Base-by-base conservation (phyloP, 2,329 filamentous ascomycete species). In the Botryosphaeria dothidea region DNA sequence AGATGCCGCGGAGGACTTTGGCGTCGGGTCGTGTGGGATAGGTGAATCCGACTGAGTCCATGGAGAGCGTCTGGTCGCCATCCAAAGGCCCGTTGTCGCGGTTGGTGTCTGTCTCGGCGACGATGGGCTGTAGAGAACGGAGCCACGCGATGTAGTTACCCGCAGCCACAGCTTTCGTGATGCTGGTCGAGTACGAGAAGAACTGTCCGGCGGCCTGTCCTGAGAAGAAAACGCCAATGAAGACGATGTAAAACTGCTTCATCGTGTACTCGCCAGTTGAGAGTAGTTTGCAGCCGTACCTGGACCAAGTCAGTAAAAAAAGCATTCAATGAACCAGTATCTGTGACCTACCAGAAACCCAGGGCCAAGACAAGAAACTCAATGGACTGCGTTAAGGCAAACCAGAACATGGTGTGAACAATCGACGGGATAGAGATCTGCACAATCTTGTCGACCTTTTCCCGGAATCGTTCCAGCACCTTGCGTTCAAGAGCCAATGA, bases 261-360 rank as follows among this genome's bases (percentile, higher is more conserved):
- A 92, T 83, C 68, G 79, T 77, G 76, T 95, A 94, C 74, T 96
- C 91, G 52, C 79, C 73, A 65, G 84, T 85, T 27, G 85, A 88
- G 60, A 97, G 89, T 34, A 95, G 81, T 0, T 84, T 90, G 29
- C 92, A 91, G 67, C 93, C 93, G 72, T 94, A 97, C n/a, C n/a
- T n/a, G n/a, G n/a, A n/a, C n/a, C n/a, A n/a, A n/a, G n/a, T n/a
- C n/a, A n/a, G n/a, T n/a, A n/a, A n/a, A n/a, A n/a, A n/a, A n/a
- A n/a, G n/a, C n/a, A n/a, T n/a, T n/a, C n/a, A n/a, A n/a, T n/a
- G n/a, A n/a, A n/a, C n/a, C n/a, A n/a, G n/a, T n/a, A n/a, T n/a
- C n/a, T n/a, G n/a, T n/a, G n/a, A n/a, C n/a, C n/a, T n/a, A n/a
- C 92, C 92, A 97, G 82, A 97, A 97, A 1, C 90, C 93, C 3